A percentile compares a stretch with the other conserved stretches of the same genome.
Conservation (phyloP, 1,139 yeast species). For the Magnusiomyces tetraspermus region DNA sequence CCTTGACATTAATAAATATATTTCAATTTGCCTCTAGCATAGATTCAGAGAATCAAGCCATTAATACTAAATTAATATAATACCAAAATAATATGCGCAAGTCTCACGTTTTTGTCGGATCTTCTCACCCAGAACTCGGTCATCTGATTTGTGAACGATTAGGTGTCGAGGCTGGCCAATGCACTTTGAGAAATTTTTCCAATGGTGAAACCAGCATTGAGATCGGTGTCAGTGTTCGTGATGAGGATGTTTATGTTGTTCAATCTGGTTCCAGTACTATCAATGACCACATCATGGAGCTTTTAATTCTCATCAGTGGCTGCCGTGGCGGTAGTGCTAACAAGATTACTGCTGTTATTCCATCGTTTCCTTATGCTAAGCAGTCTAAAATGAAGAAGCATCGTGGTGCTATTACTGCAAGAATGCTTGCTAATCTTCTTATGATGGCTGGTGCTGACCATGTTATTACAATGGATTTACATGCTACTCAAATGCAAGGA, state of each 20-base stretch:
- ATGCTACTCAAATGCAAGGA: constrained; percentile 99
- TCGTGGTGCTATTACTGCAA: constrained; percentile 97
- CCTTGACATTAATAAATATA: too few relatives aligned
- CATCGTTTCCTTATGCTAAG: constrained; percentile 95
- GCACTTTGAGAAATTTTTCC: constrained; percentile 80
- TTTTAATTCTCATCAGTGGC: constrained; percentile 84
- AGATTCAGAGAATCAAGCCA: too few relatives aligned
- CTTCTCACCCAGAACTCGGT: constrained; percentile 93
- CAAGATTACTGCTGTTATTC: constrained; percentile 93
- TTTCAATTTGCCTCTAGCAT: too few relatives aligned
- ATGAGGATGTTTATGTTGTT: constrained; percentile 91
- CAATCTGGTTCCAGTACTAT: constrained; percentile 86
- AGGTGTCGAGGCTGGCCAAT: constrained; percentile 94
- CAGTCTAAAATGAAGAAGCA: constrained; percentile 98
- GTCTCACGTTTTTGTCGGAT: constrained; percentile 93
- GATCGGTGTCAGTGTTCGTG: constrained; percentile 89
- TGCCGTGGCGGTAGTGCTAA: constrained; percentile 97
- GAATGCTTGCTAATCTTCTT: constrained; percentile 91
- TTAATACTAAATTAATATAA: too few relatives aligned
- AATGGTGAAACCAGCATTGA: constrained; percentile 97
- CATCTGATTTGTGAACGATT: constrained; percentile 77
- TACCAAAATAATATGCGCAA: too few relatives aligned
- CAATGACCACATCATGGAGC: constrained; percentile 95
- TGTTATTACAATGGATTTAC: constrained; percentile 94
- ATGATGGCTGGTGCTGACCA: constrained; percentile 99